These are phyloP conservation scores for Termitomyces sp. DNA, from an alignment of 1,284 basidiomycete species.

Conservation along the genomic window DNA sequence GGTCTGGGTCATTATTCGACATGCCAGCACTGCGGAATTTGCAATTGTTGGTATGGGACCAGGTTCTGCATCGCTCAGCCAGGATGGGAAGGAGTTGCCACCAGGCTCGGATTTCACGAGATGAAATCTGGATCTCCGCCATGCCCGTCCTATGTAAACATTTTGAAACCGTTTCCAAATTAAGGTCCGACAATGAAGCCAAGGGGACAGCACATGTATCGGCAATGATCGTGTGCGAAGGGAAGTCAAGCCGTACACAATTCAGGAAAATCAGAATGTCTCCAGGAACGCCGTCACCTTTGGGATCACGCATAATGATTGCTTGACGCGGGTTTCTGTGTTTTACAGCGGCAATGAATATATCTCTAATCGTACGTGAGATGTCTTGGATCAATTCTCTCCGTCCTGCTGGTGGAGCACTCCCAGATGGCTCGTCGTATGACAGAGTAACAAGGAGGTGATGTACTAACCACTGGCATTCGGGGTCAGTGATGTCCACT, in stretches of 20 bases:
- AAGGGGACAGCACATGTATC: conserved; percentile 41
- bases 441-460: conserved; percentile 20
- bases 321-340: conserved; percentile 5
- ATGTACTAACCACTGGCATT: conserved; percentile 18
- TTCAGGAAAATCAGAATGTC: conserved; percentile 28
- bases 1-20: conserved; percentile 13
- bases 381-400: conserved; percentile 14
- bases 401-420: not conserved
- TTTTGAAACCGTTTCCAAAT: conserved; percentile 15
- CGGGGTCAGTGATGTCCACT: conserved; percentile 12
- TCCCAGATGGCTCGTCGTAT: conserved; percentile 12
- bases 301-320: conserved; percentile 24
- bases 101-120: conserved; percentile 36
- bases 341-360: not conserved
- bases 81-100: conserved; percentile 40
- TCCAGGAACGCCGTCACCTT: conserved; percentile 17
- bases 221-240: conserved; percentile 38
- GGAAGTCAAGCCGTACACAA: conserved; percentile 38
- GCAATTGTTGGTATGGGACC: conserved; percentile 42
- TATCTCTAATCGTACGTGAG: conserved; percentile 1
- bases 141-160: conserved; percentile 12
- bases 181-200: conserved; percentile 8
- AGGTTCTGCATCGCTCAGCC: conserved; percentile 47
- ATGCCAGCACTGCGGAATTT: conserved; percentile 38
- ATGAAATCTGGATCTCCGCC: conserved; percentile 13